Conservation (phyloP, 768 basidiomycete genomes). For the Hemileccinum rubropunctum region DNA sequence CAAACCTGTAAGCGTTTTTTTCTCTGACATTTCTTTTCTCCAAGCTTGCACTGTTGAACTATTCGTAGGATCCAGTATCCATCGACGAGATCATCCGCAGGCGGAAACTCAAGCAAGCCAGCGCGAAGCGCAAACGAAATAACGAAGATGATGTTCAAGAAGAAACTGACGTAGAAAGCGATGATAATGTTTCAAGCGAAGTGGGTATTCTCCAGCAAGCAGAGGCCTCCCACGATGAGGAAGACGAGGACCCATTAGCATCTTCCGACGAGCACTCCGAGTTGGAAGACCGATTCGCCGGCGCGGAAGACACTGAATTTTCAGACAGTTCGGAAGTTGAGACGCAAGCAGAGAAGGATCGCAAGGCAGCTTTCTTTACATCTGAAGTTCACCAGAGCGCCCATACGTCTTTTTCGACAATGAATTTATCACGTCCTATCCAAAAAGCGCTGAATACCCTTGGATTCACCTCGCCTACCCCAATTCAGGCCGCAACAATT, state of each 20-base stretch:
- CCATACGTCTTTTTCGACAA: conserved; percentile 82
- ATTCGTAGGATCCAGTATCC: conserved; percentile 66
- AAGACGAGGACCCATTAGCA: conserved; percentile 33
- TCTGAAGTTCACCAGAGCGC: conserved; percentile 47
- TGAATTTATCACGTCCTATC: conserved; percentile 95
- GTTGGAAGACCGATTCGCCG: conserved; percentile 25
- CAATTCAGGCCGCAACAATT: conserved; percentile 92
- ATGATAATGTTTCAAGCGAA: conserved; percentile 3
- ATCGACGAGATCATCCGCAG: conserved; percentile 91
- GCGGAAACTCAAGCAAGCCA: conserved; percentile 43
- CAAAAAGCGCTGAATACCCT: conserved; percentile 86
- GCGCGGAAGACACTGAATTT: conserved; percentile 42
- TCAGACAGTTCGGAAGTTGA: conserved; percentile 62
- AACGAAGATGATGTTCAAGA: conserved; percentile 36
- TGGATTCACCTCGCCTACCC: conserved; percentile 82
- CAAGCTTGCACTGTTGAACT: conserved; percentile 3
- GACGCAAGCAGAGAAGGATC: conserved; percentile 55
- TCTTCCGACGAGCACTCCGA: conserved; percentile 32
- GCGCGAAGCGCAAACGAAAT: conserved; percentile 62
- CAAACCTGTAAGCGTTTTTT: conserved; percentile 52
- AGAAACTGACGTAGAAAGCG: conserved; percentile 32
- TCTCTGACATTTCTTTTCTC: background rate
- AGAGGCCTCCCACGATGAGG: conserved; percentile 30
- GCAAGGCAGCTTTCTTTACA: conserved; percentile 90
- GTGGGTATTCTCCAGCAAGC: conserved; percentile 17